Evolutionary conservation across 2,329 filamentous ascomycete species (phyloP).

Genomic region (Dactylellina drechsleri): DNA sequence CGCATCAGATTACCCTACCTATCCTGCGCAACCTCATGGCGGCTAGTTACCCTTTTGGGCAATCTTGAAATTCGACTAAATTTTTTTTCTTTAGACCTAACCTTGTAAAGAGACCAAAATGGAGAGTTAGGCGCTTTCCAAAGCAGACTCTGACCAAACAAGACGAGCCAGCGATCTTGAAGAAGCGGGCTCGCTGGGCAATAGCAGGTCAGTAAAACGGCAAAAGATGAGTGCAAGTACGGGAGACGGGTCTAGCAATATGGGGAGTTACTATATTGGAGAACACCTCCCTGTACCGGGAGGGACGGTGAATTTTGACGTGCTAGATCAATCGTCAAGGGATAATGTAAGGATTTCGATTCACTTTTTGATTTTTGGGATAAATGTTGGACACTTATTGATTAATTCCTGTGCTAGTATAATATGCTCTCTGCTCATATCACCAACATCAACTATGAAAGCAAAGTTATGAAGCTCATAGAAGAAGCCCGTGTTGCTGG

Average conservation of each 20-base stretch:
- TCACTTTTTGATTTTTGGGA: background rate
- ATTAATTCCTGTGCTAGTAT: constrained; percentile 68
- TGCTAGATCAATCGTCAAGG: constrained; percentile 22
- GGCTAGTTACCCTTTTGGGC: too few species aligned
- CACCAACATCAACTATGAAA: constrained; percentile 77
- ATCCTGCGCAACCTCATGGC: too few species aligned
- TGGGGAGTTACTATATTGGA: constrained; percentile 40
- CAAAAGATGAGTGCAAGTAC: constrained; percentile 17
- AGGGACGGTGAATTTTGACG: constrained; percentile 22
- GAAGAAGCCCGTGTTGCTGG: constrained; percentile 61
- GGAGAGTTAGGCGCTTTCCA: constrained; percentile 29
- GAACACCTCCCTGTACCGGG: constrained; percentile 52
- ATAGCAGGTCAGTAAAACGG: background rate
- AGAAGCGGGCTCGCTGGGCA: background rate
- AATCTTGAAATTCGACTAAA: too few species aligned
- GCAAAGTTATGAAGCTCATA: constrained; percentile 70
- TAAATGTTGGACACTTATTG: background rate
- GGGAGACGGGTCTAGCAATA: constrained; percentile 23
- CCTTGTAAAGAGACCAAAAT: constrained; percentile 14
- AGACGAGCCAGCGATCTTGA: background rate
- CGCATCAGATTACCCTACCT: too few species aligned
- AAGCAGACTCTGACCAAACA: constrained; percentile 2
- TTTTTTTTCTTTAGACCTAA: too few species aligned
- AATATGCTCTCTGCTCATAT: constrained; percentile 81
- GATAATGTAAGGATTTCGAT: constrained; percentile 25